These are phyloP conservation scores for Phytopythium boreale DNA, from an alignment of 352 stramenopile genomes.

Conservation along the genomic window DNA sequence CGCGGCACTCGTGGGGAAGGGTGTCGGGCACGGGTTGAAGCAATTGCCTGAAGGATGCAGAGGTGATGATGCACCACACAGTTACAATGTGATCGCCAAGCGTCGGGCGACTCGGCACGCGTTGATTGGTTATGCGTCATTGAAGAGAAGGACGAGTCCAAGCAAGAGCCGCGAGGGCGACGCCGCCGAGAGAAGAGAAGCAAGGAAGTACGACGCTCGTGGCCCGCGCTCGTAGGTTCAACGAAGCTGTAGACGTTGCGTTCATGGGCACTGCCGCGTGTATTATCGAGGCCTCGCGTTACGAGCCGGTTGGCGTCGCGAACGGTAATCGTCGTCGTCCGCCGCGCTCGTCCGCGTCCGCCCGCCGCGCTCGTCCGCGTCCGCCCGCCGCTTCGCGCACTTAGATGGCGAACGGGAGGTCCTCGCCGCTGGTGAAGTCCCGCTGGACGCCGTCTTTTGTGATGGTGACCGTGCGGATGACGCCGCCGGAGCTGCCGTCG, in stretches of 20 bases:
- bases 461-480: constrained; percentile 97
- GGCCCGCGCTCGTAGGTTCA: too few species aligned
- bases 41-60: too few species aligned
- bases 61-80: background rate
- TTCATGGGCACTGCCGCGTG: background rate
- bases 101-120: too few species aligned
- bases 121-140: background rate
- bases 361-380: too few species aligned
- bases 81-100: background rate
- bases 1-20: constrained; percentile 1
- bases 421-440: constrained; percentile 91
- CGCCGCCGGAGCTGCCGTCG: constrained; percentile 97
- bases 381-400: background rate
- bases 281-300: background rate
- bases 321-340: background rate
- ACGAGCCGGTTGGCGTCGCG: background rate
- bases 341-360: too few species aligned
- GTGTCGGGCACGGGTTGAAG: background rate
- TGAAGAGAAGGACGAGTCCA: background rate
- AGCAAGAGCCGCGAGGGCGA: too few species aligned
- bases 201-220: background rate
- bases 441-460: constrained; percentile 88
- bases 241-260: background rate
- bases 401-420: constrained; percentile 88
- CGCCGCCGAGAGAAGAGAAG: background rate